Conservation (phyloP, 1,139 yeast species). For the Kluyveromyces marxianus region DNA sequence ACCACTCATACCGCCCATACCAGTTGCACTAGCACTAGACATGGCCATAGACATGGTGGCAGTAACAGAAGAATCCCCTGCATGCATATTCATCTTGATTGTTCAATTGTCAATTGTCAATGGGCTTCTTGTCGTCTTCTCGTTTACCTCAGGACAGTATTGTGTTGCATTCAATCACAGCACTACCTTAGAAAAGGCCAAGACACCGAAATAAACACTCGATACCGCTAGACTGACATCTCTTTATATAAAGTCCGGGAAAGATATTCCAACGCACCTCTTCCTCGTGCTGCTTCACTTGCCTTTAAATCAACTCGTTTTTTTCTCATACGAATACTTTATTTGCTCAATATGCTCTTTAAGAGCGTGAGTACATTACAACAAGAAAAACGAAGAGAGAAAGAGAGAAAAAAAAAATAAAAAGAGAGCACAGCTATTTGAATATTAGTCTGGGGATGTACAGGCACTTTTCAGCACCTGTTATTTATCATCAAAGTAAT, state of each 20-base stretch:
- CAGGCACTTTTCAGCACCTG: too few relatives aligned
- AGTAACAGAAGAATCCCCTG: slow-evolving; percentile 2
- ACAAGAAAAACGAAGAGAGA: not conserved
- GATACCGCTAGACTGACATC: too few relatives aligned
- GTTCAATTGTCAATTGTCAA: not conserved
- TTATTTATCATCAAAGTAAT: too few relatives aligned
- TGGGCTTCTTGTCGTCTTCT: not conserved
- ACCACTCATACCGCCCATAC: not conserved
- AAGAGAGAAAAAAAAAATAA: not conserved
- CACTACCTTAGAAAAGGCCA: too few relatives aligned
- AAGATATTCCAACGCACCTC: too few relatives aligned
- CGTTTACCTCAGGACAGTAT: not conserved
- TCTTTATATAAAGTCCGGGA: too few relatives aligned
- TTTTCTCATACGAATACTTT: not conserved
- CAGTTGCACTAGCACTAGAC: not conserved
- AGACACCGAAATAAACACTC: too few relatives aligned
- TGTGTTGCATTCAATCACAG: not conserved
- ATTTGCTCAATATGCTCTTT: slow-evolving; percentile 2
- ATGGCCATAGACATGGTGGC: slow-evolving; percentile 11
- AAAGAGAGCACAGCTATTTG: too few relatives aligned
- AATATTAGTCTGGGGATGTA: too few relatives aligned
- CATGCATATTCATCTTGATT: slow-evolving; percentile 5
- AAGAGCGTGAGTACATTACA: not conserved
- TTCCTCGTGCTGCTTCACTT: too few relatives aligned
- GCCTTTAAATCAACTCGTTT: too few relatives aligned